Evolutionary conservation across 257 asterid genomes (phyloP), one percentile per base, ranked within the genome.

Genomic region (Solanum megistacrolobum): DNA sequence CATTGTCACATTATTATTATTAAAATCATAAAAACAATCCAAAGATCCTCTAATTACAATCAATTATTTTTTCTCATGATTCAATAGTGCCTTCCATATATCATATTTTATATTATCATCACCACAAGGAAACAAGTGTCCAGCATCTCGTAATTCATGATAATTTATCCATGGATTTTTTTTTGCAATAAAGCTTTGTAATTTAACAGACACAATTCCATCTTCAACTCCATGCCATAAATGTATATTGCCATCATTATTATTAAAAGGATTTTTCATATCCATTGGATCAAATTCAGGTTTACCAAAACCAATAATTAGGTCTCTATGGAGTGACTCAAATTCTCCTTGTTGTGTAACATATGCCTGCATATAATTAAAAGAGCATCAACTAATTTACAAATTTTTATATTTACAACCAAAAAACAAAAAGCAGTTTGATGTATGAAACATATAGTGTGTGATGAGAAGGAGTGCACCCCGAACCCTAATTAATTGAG

Each of bases 201-300:
- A 91, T 8, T 90, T 71, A 55, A 92, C 92, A 1, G 97, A 98
- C 87, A 95, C 98, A 31, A 95, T 32, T 5, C 94, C 95, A 65
- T 95, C 98, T 31, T 95, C 98, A 75, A 74, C 87, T 3, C 98
- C 98, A 1, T 95, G 98, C 97, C 98, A 94, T 73, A 95, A 41
- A 87, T 95, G 97, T 35, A 94, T 94, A 3, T 94, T 91, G 31
- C 92, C 96, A 91, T 93, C 90, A 9, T 91, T 79, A 29, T 89
- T 41, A 2, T 34, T 52, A 76, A 90, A 94, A 16, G 97, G 96
- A 88, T 94, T 88, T 18, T 92, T 88, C 32, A 95, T 91, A 31
- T 92, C 88, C 98, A 94, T 93, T 1, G 98, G 98, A 90, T 90
- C 94, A 46, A 94, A 94, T 10, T 94, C 98, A 83, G 95, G 92